Conservation (phyloP, 1,284 basidiomycete species). For the Sporisorium iseilematis-ciliati region DNA sequence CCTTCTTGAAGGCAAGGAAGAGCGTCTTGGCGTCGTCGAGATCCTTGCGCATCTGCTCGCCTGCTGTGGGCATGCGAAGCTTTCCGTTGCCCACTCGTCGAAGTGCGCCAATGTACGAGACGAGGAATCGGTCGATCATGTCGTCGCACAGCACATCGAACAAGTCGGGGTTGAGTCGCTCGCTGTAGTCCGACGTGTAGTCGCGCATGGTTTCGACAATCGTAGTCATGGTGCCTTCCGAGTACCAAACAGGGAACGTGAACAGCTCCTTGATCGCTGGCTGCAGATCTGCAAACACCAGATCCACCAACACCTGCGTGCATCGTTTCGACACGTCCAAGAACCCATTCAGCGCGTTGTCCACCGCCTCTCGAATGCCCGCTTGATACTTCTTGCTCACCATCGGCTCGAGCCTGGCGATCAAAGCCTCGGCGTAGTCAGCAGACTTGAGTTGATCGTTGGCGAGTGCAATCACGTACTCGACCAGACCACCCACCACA, state of each 20-base stretch:
- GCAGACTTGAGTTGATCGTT: constrained; percentile 98
- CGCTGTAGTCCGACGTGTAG: constrained; percentile 92
- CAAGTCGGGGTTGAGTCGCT: constrained; percentile 88
- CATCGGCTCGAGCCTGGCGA: constrained; percentile 86
- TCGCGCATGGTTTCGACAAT: constrained; percentile 96
- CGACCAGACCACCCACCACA: constrained; percentile 86
- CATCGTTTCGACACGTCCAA: constrained; percentile 97
- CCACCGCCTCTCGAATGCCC: constrained; percentile 85
- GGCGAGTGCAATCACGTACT: constrained; percentile 97
- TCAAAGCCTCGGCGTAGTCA: constrained; percentile 89
- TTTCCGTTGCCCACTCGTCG: constrained; percentile 80
- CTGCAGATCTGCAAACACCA: constrained; percentile 94
- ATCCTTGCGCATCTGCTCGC: constrained; percentile 85
- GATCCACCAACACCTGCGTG: constrained; percentile 90
- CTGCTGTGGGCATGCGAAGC: constrained; percentile 85
- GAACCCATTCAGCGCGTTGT: constrained; percentile 97
- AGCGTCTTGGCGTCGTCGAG: constrained; percentile 82
- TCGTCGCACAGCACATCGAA: constrained; percentile 94
- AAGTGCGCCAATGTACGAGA: constrained; percentile 88
- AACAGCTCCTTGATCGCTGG: constrained; percentile 89
- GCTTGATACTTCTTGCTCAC: constrained; percentile 92
- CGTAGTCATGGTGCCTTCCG: constrained; percentile 80
- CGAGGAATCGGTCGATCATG: constrained; percentile 89
- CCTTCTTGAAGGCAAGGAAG: constrained; percentile 83
- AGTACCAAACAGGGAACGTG: constrained; percentile 75